Base-by-base conservation (phyloP, 164 flowering plant genomes). In the Vitis rotundifolia region DNA sequence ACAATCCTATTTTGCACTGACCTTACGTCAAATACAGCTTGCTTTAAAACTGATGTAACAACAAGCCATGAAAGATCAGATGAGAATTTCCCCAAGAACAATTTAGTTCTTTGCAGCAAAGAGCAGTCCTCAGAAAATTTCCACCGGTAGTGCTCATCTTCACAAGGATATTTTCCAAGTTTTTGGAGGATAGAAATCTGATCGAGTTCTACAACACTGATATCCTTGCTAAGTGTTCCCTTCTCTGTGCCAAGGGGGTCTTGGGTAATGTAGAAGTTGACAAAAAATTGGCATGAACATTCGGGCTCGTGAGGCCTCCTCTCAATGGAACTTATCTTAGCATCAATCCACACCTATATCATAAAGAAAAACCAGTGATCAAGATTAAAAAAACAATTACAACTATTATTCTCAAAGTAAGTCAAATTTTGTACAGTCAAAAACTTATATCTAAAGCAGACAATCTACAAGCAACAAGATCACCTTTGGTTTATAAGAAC, bases 261-360 rank as follows among this genome's bases (percentile, higher is more conserved):
- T 67, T 77, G 78, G 11, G 69, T 65, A 26, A 54, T 56, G 67
- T 83, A 85, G 29, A 83, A 74, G 63, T 80, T 85, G 13, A 95
- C 76, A 67, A 77, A 80, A 71, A 89, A 93, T 61, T 77, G 74
- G 81, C 99, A 95, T 14, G 71, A 71, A 77, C 99, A 93, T 18
- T 50, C 54, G 57, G 73, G 18, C 48, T 77, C 86, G 77, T 95
- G 98, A 59, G 97, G 91, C 73, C 72, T 86, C 81, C 97, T 85
- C 84, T 86, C 82, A 12, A 96, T 78, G 1, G 91, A 91, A 29
- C 71, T 78, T 77, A 96, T 84, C 76, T 76, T 86, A 61, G 91
- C 97, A 83, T 96, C 94, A 66, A 78, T n/a, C 97, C 88, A 86
- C 18, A 76, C 93, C 97, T 94, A 70, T 15, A 79, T 44, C 53